Base-by-base conservation (phyloP, 768 basidiomycete species). In the Tephrocybe rancida region DNA sequence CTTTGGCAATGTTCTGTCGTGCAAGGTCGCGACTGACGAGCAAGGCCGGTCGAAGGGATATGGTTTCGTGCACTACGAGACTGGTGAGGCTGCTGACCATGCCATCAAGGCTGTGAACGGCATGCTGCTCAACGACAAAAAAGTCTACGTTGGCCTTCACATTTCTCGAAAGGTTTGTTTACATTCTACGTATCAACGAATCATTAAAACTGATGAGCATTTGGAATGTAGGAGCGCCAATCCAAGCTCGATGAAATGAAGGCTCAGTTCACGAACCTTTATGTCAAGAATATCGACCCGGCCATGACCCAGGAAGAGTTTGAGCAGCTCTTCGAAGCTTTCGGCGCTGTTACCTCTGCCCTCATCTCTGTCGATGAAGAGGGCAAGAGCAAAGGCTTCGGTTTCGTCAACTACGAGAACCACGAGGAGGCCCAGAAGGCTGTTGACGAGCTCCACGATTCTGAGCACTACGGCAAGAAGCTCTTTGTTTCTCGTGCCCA, bases 91-190 rank as follows among this genome's bases (percentile, higher is more conserved):
- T 22, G 95, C 96, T 50, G 92, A 95, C 13, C 85, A 82, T 45
- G 97, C 97, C 59, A 98, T 99, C 83, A 95, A 97, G 75, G 90
- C 93, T 47, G 97, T 98, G 68, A 97, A 99, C 69, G 95, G 96
- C 60, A 99, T 99, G 97, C 73, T 99, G 59, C 80, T 98, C 70
- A 98, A 98, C 74, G 97, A 99, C 81, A 98, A 98, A 78, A 98
- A 98, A 79, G 97, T 99, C 59, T 99, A 88, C 64, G 97, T 99
- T 61, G 97, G 97, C 46, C 84, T 94, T 67, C 96, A 99, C 74
- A 90, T 98, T 68, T 92, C 94, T 57, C 91, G 92, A 81, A 97
- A 96, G 87, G 90, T 87, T 25, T 19, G 78, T 70, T 4, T 25
- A 1, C 25, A 2, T 2, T 21, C 10, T 6, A 1, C 13, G 5